A percentile compares a stretch with the other conserved stretches of the same genome.
These are phyloP conservation scores for Dendrobium chrysotoxum DNA, from an alignment of 106 monocot genomes.

Conservation along the genomic window DNA sequence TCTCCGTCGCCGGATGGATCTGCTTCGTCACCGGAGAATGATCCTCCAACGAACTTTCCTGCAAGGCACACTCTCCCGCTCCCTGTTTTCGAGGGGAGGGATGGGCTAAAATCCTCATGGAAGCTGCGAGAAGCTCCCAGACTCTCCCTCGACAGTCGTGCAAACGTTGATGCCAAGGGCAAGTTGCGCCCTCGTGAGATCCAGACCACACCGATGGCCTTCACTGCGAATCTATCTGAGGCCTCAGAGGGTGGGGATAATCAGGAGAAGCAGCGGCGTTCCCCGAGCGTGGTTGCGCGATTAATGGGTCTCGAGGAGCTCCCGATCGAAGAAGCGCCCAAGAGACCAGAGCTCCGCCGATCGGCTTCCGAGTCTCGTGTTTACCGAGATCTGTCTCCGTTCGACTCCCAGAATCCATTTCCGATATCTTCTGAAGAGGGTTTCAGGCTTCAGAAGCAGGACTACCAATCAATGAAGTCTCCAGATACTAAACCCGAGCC, in stretches of 20 bases:
- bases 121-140: constrained; percentile 66
- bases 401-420: constrained; percentile 24
- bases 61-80: constrained; percentile 21
- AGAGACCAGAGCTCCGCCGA: constrained; percentile 50
- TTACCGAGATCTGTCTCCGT: constrained; percentile 39
- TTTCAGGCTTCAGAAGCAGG: neutral
- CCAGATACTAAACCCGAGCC: neutral
- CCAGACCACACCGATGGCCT: constrained; percentile 22
- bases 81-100: constrained; percentile 43
- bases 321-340: constrained; percentile 21
- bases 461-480: neutral
- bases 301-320: constrained; percentile 89
- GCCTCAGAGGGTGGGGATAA: constrained; percentile 18
- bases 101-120: constrained; percentile 40
- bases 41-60: neutral
- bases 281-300: constrained; percentile 84
- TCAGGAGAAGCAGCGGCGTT: constrained; percentile 38
- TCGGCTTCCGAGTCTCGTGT: constrained; percentile 79
- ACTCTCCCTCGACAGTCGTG: constrained; percentile 87
- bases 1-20: constrained; percentile 1
- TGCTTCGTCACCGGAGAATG: constrained; percentile 10
- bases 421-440: neutral
- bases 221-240: neutral
- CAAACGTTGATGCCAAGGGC: constrained; percentile 25
- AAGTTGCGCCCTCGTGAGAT: constrained; percentile 47